phyloP scores from a whole-genome alignment of 148 eudicot genomes.

The Mesembryanthemum crystallinum region DNA sequence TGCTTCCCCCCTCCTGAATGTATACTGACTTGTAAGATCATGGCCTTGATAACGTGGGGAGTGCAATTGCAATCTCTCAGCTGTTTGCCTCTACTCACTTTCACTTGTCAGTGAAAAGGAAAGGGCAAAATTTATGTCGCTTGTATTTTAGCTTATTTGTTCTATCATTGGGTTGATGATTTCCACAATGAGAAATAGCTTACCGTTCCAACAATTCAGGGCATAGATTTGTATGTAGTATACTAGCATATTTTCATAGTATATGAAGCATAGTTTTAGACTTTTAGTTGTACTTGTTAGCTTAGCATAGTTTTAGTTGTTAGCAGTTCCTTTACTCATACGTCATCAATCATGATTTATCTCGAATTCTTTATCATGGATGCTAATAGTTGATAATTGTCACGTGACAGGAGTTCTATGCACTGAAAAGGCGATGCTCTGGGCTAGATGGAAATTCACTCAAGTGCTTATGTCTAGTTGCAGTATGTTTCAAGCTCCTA shows the following conservation, averaged over 20 bases:
- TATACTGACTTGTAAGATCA: too few relatives aligned
- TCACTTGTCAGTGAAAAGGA: not conserved
- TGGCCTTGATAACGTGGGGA: too few relatives aligned
- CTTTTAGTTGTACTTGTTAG: too few relatives aligned
- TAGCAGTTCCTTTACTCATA: not conserved
- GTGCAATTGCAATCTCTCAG: too few relatives aligned
- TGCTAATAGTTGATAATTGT: not conserved
- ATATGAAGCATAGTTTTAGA: too few relatives aligned
- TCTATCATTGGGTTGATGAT: not conserved
- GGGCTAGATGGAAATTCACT: slow-evolving; percentile 63
- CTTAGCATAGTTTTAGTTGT: not conserved
- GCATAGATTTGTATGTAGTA: too few relatives aligned
- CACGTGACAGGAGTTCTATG: slow-evolving; percentile 63
- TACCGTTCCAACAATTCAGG: too few relatives aligned
- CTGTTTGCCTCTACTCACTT: too few relatives aligned
- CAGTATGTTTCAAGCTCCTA: slow-evolving; percentile 44
- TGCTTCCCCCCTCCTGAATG: too few relatives aligned
- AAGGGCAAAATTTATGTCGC: not conserved
- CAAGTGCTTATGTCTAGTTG: slow-evolving; percentile 68
- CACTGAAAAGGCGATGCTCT: slow-evolving; percentile 66
- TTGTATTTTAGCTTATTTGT: not conserved
- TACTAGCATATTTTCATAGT: too few relatives aligned
- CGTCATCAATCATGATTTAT: not conserved
- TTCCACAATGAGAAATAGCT: not conserved
- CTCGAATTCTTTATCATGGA: not conserved